Base-by-base conservation (phyloP, 768 basidiomycete species). In the Rhizopogon sp. region DNA sequence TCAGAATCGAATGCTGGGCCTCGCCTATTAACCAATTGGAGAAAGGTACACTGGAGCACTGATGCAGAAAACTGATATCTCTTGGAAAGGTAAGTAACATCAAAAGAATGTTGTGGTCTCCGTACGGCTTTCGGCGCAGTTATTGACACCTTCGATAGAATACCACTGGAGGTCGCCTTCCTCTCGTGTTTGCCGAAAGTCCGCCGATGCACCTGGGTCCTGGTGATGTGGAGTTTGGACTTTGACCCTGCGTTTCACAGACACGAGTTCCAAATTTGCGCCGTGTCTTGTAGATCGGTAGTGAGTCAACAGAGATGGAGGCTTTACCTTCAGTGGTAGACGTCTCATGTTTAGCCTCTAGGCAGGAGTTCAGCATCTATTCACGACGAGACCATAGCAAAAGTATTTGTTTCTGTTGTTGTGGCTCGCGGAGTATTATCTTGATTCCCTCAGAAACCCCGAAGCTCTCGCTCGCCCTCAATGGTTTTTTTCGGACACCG, bases 391-490 rank as follows among this genome's bases (percentile, higher is more conserved):
- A 37, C 46, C 7, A 14, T n/a, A 35, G 33, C 33, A 22, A 49
- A 37, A 14, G 47, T 49, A 49, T 49, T 49, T 49, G 47, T 49
- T 49, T 49, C 35, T 49, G 47, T 49, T 49, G 10, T 49, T 49
- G 47, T 35, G 46, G 47, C 35, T 49, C 47, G 47, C 47, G 47
- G 47, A 49, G 47, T 49, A 49, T 49, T 17, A 33, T 47, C 17
- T 14, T 16, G 6, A 25, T 47, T 47, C 33, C 22, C 33, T 22
- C 47, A 37, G 47, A 49, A 49, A 49, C 47, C 47, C 47, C 47
- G 47, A 49, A 37, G 33, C 25, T 25, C 25, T 25, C 25, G 25
- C 25, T 25, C 25, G 25, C 35, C 31, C 14, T 22, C 33, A 9
- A 37, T 49, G 22, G 4, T 5, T 35, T 13, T 49, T 49, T 49